Evolutionary conservation across 164 flowering plant genomes (phyloP).

Genomic region (Piper longum): DNA sequence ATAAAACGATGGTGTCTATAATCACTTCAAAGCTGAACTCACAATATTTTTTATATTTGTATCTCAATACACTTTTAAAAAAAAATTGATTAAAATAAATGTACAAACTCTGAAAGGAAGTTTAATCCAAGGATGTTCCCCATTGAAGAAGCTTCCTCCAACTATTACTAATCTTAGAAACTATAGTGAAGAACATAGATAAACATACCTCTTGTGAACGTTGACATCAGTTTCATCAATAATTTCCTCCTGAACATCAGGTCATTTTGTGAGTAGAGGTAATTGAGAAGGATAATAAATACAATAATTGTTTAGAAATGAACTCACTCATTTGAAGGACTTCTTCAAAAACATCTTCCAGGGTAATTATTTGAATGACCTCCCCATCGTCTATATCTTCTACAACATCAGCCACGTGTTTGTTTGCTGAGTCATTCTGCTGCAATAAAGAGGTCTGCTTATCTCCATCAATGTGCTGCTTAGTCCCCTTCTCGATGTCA

Average conservation of each 20-base stretch:
- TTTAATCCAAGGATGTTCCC: background rate
- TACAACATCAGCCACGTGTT: constrained; percentile 19
- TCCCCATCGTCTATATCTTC: constrained; percentile 86
- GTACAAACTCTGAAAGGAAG: background rate
- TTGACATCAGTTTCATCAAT: constrained; percentile 64
- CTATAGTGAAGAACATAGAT: background rate
- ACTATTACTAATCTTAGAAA: too few relatives aligned
- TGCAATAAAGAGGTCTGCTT: constrained; percentile 15
- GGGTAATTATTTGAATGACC: constrained; percentile 88
- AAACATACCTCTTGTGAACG: constrained; percentile 46
- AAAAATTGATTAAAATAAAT: too few relatives aligned
- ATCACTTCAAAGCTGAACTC: too few relatives aligned
- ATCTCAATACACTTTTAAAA: too few relatives aligned
- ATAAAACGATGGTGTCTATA: too few relatives aligned
- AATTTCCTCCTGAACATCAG: constrained; percentile 46
- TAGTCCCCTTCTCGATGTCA: constrained; percentile 44
- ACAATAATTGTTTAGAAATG: background rate
- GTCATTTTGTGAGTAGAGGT: background rate
- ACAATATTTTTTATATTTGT: too few relatives aligned
- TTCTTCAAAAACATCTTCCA: constrained; percentile 99
- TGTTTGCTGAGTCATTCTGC: constrained; percentile 21
- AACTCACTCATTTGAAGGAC: constrained; percentile 63
- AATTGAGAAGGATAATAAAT: background rate
- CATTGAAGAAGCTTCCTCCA: background rate
- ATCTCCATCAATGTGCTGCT: constrained; percentile 6